These are phyloP conservation scores for Aspergillus cejpii DNA, from an alignment of 2,329 filamentous ascomycete species.

Conservation along the genomic window DNA sequence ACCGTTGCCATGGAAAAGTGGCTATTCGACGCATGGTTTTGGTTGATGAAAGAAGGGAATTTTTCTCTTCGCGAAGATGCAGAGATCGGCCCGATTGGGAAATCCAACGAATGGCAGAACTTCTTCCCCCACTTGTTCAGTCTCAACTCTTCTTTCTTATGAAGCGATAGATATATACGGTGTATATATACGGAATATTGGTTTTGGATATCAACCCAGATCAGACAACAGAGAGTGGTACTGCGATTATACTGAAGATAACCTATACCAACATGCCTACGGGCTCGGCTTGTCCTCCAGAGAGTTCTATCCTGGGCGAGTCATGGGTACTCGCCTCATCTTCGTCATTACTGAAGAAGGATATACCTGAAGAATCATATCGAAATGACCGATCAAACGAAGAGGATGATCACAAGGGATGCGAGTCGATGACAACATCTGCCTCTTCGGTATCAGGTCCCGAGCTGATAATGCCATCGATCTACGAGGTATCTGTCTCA, in stretches of 20 bases:
- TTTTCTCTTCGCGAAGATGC: conserved; percentile 3
- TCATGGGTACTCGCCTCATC: conserved; percentile 35
- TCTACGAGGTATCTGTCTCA: conserved; percentile 29
- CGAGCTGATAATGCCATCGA: conserved; percentile 38
- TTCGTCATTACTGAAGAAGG: conserved; percentile 10
- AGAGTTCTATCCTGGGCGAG: conserved; percentile 25
- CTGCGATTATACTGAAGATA: not conserved
- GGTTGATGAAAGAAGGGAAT: not conserved
- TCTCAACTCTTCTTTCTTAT: no score
- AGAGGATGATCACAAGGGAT: conserved; percentile 11
- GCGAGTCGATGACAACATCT: conserved; percentile 21
- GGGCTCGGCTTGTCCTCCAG: not conserved
- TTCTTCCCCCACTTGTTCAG: not conserved
- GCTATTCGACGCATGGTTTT: conserved; percentile 18
- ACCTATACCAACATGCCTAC: not conserved
- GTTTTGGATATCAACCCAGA: not conserved
- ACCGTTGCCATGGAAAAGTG: conserved; percentile 8
- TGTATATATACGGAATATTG: no score
- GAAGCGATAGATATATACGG: no score
- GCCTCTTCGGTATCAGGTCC: conserved; percentile 31
- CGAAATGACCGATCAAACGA: conserved; percentile 8
- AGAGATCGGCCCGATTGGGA: conserved; percentile 13
- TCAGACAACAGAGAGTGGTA: not conserved
- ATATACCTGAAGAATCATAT: conserved; percentile 6
- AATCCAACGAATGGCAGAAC: not conserved